phyloP scores from a whole-genome alignment of 306 rosid species.

The Luffa acutangula region DNA sequence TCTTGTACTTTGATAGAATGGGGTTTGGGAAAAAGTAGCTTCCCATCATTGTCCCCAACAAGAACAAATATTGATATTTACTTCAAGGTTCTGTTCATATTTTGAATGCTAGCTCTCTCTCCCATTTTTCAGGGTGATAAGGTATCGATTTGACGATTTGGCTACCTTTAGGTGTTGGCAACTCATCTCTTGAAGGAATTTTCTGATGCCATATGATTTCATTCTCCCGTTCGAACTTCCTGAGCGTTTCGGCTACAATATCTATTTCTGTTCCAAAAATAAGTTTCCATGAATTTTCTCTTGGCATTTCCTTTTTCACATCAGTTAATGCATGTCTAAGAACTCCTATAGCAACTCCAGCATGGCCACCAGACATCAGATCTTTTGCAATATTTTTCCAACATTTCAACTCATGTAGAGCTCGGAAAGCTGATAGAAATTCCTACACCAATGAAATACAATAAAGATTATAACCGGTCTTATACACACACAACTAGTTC shows the following conservation, averaged over 20 bases:
- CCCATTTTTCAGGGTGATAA: slow-evolving; percentile 56
- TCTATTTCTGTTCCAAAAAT: slow-evolving; percentile 30
- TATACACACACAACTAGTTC: background rate
- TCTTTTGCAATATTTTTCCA: slow-evolving; percentile 40
- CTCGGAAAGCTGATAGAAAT: slow-evolving; percentile 39
- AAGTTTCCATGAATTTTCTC: slow-evolving; percentile 41
- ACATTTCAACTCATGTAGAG: slow-evolving; percentile 48
- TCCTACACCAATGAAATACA: slow-evolving; percentile 31
- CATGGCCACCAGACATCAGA: slow-evolving; percentile 32
- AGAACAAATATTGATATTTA: background rate
- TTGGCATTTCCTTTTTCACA: slow-evolving; percentile 29
- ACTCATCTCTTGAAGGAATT: slow-evolving; percentile 27
- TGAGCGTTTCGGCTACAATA: slow-evolving; percentile 39
- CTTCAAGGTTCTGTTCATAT: background rate
- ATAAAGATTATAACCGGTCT: background rate
- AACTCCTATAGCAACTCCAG: slow-evolving; percentile 55
- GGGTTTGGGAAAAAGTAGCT: background rate
- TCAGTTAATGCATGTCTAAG: slow-evolving; percentile 31
- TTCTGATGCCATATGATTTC: slow-evolving; percentile 58
- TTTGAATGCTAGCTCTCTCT: slow-evolving; percentile 43
- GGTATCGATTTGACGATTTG: slow-evolving; percentile 44
- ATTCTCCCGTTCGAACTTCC: slow-evolving; percentile 55
- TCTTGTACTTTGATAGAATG: background rate
- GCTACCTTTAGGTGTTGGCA: slow-evolving; percentile 39
- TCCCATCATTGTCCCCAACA: background rate